phyloP scores from a whole-genome alignment of 1,284 basidiomycete genomes.

The Waitea zeae region DNA sequence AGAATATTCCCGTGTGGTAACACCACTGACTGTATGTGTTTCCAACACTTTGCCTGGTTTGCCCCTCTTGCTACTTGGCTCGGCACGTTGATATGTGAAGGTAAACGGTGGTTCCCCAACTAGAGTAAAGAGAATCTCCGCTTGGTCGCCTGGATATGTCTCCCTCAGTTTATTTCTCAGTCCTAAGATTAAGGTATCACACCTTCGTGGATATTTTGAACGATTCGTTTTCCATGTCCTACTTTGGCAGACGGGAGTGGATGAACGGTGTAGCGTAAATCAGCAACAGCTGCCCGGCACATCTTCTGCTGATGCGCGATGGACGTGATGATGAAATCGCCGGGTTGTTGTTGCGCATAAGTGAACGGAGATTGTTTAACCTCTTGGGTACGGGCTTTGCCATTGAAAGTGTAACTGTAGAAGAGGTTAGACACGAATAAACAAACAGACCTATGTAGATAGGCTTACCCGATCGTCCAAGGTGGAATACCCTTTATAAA shows the following conservation, averaged over 20 bases:
- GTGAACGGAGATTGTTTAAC: slow-evolving; percentile 72
- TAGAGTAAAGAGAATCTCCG: slow-evolving; percentile 82
- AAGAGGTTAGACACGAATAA: slow-evolving; percentile 5
- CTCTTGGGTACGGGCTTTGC: slow-evolving; percentile 58
- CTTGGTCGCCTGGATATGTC: slow-evolving; percentile 57
- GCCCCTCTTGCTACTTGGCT: slow-evolving; percentile 40
- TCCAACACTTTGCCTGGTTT: slow-evolving; percentile 64
- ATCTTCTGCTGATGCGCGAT: slow-evolving; percentile 85
- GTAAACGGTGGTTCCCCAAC: slow-evolving; percentile 88
- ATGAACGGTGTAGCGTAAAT: slow-evolving; percentile 66
- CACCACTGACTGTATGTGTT: slow-evolving; percentile 75
- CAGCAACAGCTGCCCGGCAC: slow-evolving; percentile 70
- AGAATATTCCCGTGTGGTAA: slow-evolving; percentile 64
- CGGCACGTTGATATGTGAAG: slow-evolving; percentile 81
- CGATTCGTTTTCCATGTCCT: slow-evolving; percentile 63
- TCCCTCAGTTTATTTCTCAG: slow-evolving; percentile 5
- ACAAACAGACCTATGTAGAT: too few species aligned
- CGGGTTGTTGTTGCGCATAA: slow-evolving; percentile 64
- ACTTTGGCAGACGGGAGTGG: slow-evolving; percentile 78
- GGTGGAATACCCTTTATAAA: slow-evolving; percentile 95
- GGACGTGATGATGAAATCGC: slow-evolving; percentile 68
- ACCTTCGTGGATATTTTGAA: slow-evolving; percentile 84
- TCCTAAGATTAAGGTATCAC: not conserved
- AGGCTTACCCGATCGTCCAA: slow-evolving; percentile 76
- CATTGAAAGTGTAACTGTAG: slow-evolving; percentile 65